phyloP scores from a whole-genome alignment of 805 yeast species.

The Wickerhamiella shivajii region DNA sequence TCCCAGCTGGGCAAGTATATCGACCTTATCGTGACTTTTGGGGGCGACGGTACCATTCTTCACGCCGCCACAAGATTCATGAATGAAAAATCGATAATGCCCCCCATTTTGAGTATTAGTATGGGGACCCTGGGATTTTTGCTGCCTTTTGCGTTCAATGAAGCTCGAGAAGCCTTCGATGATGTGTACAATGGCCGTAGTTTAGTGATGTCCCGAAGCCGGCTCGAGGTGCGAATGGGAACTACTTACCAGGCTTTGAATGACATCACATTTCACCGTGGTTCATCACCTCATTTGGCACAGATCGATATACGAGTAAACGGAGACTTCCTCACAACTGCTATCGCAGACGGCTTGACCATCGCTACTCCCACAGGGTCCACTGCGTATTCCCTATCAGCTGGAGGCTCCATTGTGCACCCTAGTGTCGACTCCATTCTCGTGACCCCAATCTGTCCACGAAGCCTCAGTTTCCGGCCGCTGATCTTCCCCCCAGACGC shows the following conservation, averaged over 20 bases:
- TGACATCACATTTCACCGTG: conserved; percentile 78
- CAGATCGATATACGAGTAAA: conserved; percentile 75
- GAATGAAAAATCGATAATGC: conserved; percentile 41
- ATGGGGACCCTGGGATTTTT: conserved; percentile 84
- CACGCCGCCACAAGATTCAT: conserved; percentile 71
- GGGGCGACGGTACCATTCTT: conserved; percentile 93
- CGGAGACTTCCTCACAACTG: conserved; percentile 70
- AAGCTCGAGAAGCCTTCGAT: conserved; percentile 44
- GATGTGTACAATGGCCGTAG: conserved; percentile 55
- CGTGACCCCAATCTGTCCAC: conserved; percentile 82
- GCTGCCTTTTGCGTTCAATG: conserved; percentile 68
- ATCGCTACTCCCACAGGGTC: conserved; percentile 90
- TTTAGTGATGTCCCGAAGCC: conserved; percentile 56
- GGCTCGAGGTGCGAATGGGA: conserved; percentile 30
- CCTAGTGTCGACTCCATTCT: conserved; percentile 74
- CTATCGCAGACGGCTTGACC: conserved; percentile 83
- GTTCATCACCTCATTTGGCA: conserved; percentile 73
- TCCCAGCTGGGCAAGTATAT: conserved; percentile 46
- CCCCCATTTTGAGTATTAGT: conserved; percentile 80
- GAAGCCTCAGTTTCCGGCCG: conserved; percentile 84
- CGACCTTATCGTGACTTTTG: conserved; percentile 73
- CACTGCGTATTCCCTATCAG: conserved; percentile 76
- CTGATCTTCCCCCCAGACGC: conserved; percentile 66
- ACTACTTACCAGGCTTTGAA: conserved; percentile 67
- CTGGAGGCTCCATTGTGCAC: conserved; percentile 89